These are phyloP conservation scores for Umbelopsis sp. DNA, from an alignment of 371 early-diverging fungal genomes.

Conservation along the genomic window DNA sequence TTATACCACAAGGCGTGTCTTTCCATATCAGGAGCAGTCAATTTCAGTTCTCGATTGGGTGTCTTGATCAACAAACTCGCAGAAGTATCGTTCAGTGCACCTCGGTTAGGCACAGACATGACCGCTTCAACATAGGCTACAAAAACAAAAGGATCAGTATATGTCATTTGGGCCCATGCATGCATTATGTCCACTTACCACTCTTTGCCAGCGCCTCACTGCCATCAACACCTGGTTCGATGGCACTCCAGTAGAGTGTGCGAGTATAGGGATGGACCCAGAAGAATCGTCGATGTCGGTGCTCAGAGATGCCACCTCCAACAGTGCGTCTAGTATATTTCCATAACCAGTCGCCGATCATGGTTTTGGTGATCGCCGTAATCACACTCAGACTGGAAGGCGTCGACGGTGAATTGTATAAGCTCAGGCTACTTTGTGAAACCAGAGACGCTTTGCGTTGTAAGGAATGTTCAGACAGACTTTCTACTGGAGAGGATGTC, in stretches of 20 bases:
- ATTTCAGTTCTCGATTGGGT: conserved; percentile 66
- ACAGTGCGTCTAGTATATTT: conserved; percentile 72
- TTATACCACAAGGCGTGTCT: conserved; percentile 72
- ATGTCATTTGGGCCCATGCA: neutral
- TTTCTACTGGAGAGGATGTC: conserved; percentile 20
- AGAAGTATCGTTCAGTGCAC: conserved; percentile 44
- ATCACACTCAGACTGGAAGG: conserved; percentile 61
- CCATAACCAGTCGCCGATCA: conserved; percentile 82
- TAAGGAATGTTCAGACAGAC: neutral
- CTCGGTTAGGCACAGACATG: conserved; percentile 48
- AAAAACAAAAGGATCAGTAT: conserved; percentile 15
- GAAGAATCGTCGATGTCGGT: conserved; percentile 75
- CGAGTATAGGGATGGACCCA: conserved; percentile 89
- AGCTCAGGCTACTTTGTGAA: neutral
- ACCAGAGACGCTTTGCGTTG: neutral
- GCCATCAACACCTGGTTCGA: conserved; percentile 66
- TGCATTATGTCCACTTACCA: conserved; percentile 35
- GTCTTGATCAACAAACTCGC: conserved; percentile 70
- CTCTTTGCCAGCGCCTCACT: conserved; percentile 57
- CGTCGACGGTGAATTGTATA: conserved; percentile 23
- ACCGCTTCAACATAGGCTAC: conserved; percentile 64
- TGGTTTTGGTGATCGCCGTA: conserved; percentile 75
- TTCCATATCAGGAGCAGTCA: conserved; percentile 68
- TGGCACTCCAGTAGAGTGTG: conserved; percentile 78
- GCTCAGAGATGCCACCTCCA: conserved; percentile 63